Evolutionary conservation across 2,329 filamentous ascomycete species (phyloP).

Genomic region (Capronia coronata): DNA sequence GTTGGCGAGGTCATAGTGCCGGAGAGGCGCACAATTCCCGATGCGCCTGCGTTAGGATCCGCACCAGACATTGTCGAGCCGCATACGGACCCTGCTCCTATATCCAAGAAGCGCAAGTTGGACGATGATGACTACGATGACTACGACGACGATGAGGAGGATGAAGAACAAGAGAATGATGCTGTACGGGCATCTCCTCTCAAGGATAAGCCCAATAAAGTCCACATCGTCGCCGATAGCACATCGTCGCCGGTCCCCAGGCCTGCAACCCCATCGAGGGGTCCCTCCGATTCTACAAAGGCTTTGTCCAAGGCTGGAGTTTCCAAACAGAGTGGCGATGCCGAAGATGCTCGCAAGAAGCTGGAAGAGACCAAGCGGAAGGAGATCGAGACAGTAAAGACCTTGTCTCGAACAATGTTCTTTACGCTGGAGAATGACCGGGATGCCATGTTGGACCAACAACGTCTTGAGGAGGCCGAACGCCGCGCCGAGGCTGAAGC

Average conservation of each 20-base stretch:
- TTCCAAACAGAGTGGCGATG: slow-evolving; percentile 58
- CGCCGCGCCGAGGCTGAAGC: slow-evolving; percentile 94
- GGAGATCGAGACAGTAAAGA: slow-evolving; percentile 80
- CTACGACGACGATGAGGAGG: slow-evolving; percentile 76
- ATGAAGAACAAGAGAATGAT: slow-evolving; percentile 53
- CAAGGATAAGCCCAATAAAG: slow-evolving; percentile 42
- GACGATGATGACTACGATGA: slow-evolving; percentile 78
- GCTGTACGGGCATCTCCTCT: slow-evolving; percentile 44
- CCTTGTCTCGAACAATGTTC: slow-evolving; percentile 87
- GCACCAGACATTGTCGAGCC: slow-evolving; percentile 46
- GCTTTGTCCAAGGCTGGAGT: slow-evolving; percentile 54
- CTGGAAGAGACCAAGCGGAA: slow-evolving; percentile 86
- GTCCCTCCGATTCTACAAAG: slow-evolving; percentile 38
- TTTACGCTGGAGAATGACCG: slow-evolving; percentile 93
- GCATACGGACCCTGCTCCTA: slow-evolving; percentile 38
- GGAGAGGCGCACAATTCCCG: slow-evolving; percentile 46
- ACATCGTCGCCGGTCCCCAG: slow-evolving; percentile 46
- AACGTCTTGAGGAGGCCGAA: slow-evolving; percentile 92
- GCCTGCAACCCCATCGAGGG: slow-evolving; percentile 45
- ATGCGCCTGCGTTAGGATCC: slow-evolving; percentile 32
- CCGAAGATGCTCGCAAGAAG: slow-evolving; percentile 86
- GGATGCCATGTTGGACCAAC: slow-evolving; percentile 94
- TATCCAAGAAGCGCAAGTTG: slow-evolving; percentile 66
- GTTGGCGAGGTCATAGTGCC: slow-evolving; percentile 30
- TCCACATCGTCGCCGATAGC: slow-evolving; percentile 30